Base-by-base conservation (phyloP, 129 eudicot species). In the Arctium minus region DNA sequence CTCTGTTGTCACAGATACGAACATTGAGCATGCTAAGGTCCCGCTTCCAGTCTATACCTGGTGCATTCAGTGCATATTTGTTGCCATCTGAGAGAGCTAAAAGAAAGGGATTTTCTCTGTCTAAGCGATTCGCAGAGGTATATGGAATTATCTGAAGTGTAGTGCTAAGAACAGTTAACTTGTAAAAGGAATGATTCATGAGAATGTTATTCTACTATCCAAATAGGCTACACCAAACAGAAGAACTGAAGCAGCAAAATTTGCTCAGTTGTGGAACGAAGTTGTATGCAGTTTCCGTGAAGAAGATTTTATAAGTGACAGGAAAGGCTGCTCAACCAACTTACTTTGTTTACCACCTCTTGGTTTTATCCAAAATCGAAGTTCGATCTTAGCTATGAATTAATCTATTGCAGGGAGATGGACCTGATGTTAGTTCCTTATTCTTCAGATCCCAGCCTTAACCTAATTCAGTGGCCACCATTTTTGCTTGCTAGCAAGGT, bases 401-500 rank as follows among this genome's bases (percentile, higher is more conserved):
- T 77, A 65, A 46, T 62, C 77, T 77, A 80, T 86, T 85, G 53
- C 98, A 96, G 99, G 97, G 99, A 96, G 92, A 96, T 96, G 99
- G 99, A 96, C 83, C 86, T 96, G 87, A 77, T 96, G 86, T 86
- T 96, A 36, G 99, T 96, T 81, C 99, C 98, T 60, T 93, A 96
- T 83, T 88, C 97, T 73, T 96, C 96, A 8, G 99, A 96, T 89
- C 92, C 97, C 72, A 93, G 94, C 86, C 88, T 96, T 13, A 92
- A 92, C 81, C 76, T 93, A 36, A 90, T 93, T 81, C 99, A 96
- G 85, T 93, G 99, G 99, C 99, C 99, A 69, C 99, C 98, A 0
- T 96, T 90, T 86, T 81, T 96, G 89, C 98, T 96, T 87, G 98
- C 99, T 74, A 90, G 97, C 93, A 96, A 96, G 98, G 99, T 91